These are phyloP conservation scores for Furcasterigmium sp. DNA, from an alignment of 2,329 filamentous ascomycete species.

Conservation along the genomic window DNA sequence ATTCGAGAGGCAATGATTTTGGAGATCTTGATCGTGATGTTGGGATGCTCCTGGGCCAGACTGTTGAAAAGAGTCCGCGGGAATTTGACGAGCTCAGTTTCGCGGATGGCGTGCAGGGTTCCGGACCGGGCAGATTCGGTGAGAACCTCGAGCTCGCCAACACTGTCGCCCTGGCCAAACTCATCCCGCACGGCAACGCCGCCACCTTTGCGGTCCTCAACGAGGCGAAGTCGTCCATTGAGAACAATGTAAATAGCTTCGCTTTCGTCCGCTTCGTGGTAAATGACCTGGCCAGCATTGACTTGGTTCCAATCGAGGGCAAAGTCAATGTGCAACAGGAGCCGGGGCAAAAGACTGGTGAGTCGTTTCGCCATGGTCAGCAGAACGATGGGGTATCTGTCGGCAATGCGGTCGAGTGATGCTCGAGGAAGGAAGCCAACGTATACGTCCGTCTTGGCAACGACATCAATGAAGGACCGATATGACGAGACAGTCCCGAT, in stretches of 20 bases:
- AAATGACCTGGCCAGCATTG: conserved; percentile 89
- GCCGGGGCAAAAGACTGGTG: conserved; percentile 78
- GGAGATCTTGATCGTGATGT: conserved; percentile 97
- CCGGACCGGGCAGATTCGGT: conserved; percentile 89
- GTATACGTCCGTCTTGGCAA: conserved; percentile 96
- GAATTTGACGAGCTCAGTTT: conserved; percentile 94
- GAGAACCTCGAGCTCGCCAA: conserved; percentile 93
- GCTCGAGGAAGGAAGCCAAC: conserved; percentile 87
- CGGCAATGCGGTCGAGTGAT: conserved; percentile 85
- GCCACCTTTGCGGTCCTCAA: conserved; percentile 76
- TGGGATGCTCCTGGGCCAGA: conserved; percentile 91
- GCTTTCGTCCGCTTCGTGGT: conserved; percentile 89
- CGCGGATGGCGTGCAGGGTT: conserved; percentile 90
- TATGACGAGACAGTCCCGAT: conserved; percentile 93
- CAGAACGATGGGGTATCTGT: conserved; percentile 85
- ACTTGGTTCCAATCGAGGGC: conserved; percentile 98
- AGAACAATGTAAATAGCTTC: conserved; percentile 98
- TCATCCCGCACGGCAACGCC: conserved; percentile 84
- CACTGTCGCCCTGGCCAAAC: conserved; percentile 94
- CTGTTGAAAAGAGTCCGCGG: conserved; percentile 96
- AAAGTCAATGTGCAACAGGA: conserved; percentile 96
- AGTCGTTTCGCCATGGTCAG: conserved; percentile 94
- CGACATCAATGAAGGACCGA: conserved; percentile 91
- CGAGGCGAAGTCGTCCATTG: conserved; percentile 82
- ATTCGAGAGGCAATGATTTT: conserved; percentile 97